Conservation (phyloP, 805 yeast genomes). For the Kodamaea lidongshanica region DNA sequence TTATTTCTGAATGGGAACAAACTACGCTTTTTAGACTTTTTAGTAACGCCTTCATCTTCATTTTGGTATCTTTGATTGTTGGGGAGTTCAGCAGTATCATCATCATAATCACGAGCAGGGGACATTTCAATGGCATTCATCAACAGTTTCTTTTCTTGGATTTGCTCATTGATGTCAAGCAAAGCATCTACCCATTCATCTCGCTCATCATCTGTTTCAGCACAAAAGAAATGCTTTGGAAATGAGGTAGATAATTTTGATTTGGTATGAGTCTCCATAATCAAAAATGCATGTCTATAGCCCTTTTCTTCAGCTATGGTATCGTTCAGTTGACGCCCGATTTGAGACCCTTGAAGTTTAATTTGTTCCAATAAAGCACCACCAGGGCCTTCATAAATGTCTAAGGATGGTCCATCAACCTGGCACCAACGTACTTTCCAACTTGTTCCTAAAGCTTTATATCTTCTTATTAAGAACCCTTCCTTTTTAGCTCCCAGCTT, state of each 20-base stretch:
- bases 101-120: conserved; percentile 8
- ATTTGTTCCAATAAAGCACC: conserved; percentile 51
- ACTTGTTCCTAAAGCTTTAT: conserved; percentile 53
- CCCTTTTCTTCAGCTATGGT: conserved; percentile 42
- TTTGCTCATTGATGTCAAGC: conserved; percentile 26
- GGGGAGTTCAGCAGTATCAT: conserved; percentile 10
- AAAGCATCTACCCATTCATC: conserved; percentile 59
- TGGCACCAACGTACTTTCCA: conserved; percentile 73
- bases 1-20: conserved; percentile 51
- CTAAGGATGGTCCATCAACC: conserved; percentile 52
- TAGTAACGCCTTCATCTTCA: conserved; percentile 29
- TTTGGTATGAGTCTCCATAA: conserved; percentile 40
- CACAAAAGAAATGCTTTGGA: conserved; percentile 63
- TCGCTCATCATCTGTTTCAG: conserved; percentile 72
- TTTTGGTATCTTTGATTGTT: not conserved
- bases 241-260: conserved; percentile 27
- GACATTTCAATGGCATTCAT: not conserved
- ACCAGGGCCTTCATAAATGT: conserved; percentile 51
- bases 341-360: conserved; percentile 44
- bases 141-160: conserved; percentile 1
- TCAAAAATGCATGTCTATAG: conserved; percentile 55
- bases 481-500: conserved; percentile 52
- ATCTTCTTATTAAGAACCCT: conserved; percentile 59
- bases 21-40: conserved; percentile 49
- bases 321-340: conserved; percentile 46